A percentile compares a stretch with the other conserved stretches of the same genome.
Conservation (phyloP, 352 stramenopile genomes). For the Phytophthora hibernalis region DNA sequence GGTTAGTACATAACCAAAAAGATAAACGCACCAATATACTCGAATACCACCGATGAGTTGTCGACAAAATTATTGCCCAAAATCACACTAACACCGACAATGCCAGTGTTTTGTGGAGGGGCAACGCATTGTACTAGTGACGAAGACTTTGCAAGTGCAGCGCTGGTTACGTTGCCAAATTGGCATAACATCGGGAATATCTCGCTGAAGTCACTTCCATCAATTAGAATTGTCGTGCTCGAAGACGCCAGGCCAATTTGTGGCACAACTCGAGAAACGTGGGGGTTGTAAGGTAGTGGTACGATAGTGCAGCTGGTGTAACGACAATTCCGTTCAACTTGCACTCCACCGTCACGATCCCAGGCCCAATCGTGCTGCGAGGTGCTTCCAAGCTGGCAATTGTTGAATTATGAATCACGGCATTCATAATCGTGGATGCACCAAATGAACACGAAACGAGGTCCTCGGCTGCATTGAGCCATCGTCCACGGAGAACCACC, state of each 20-base stretch:
- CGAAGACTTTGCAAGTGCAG: constrained; percentile 27
- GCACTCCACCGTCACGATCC: constrained; percentile 31
- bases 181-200: constrained; percentile 36
- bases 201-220: constrained; percentile 43
- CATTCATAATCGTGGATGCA: not conserved
- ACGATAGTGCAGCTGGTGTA: constrained; percentile 22
- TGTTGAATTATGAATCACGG: constrained; percentile 29
- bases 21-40: constrained; percentile 42
- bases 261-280: constrained; percentile 27
- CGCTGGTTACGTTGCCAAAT: constrained; percentile 32
- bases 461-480: constrained; percentile 35
- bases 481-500: constrained; percentile 26
- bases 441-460: constrained; percentile 45
- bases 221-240: constrained; percentile 32
- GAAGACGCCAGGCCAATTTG: constrained; percentile 26
- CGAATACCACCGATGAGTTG: constrained; percentile 26
- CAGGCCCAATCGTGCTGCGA: constrained; percentile 13
- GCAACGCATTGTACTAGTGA: constrained; percentile 39
- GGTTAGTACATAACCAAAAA: not conserved
- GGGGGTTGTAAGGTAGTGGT: constrained; percentile 36
- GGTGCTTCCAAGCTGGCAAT: constrained; percentile 21
- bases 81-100: constrained; percentile 21
- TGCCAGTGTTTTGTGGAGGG: constrained; percentile 15
- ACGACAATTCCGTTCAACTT: constrained; percentile 32
- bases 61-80: constrained; percentile 1